phyloP scores from a whole-genome alignment of 192 early-diverging fungal species.

The Chytriomyces hyalinus region DNA sequence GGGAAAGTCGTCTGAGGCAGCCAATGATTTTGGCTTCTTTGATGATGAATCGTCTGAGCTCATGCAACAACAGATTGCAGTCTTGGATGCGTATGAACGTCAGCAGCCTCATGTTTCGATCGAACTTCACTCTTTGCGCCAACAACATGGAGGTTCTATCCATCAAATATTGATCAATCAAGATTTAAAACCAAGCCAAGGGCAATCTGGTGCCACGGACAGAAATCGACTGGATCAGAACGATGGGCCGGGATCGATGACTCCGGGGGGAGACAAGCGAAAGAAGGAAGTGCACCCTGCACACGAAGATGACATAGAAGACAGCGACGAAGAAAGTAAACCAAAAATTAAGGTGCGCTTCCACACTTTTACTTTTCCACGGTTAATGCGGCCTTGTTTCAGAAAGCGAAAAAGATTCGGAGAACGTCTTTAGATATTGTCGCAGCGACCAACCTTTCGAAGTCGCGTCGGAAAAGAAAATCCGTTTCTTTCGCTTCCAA shows the following conservation, averaged over 20 bases:
- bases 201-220: not conserved
- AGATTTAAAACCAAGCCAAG: constrained; percentile 1
- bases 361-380: no score
- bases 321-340: constrained; percentile 26
- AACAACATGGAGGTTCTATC: not conserved
- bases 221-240: constrained; percentile 6
- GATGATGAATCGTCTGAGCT: not conserved
- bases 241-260: constrained; percentile 15
- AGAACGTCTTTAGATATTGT: constrained; percentile 16
- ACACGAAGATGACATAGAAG: constrained; percentile 15
- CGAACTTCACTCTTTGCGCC: not conserved
- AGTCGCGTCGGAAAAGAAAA: not conserved
- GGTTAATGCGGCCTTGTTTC: not conserved
- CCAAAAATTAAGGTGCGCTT: no score
- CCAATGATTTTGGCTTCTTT: no score
- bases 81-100: constrained; percentile 6
- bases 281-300: not conserved
- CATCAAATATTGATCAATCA: not conserved
- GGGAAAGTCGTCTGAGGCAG: no score
- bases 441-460: not conserved
- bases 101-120: not conserved
- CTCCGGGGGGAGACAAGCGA: not conserved
- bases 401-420: not conserved
- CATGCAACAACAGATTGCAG: constrained; percentile 1
- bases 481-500: constrained; percentile 3